Conservation (phyloP, 345 rosid species). For the Microthlaspi erraticum region DNA sequence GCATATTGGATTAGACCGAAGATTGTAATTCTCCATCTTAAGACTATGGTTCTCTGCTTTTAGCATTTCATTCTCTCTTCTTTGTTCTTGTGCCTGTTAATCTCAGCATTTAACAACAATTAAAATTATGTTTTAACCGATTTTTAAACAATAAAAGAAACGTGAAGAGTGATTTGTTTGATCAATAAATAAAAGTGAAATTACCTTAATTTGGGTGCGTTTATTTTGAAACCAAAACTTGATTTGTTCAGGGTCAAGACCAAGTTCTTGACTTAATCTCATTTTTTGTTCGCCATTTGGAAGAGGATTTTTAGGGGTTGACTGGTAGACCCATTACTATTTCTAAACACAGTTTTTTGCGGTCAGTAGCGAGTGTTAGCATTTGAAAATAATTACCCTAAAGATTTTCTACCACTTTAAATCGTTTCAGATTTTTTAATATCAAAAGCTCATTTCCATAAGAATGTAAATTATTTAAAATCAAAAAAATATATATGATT, state of each 20-base stretch:
- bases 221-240: slow-evolving; percentile 97
- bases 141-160: neutral
- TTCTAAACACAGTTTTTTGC: no score
- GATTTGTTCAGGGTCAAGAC: slow-evolving; percentile 82
- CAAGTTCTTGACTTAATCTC: slow-evolving; percentile 75
- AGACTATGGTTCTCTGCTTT: slow-evolving; percentile 65
- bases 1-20: slow-evolving; percentile 49
- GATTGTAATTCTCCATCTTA: slow-evolving; percentile 58
- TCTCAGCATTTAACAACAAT: slow-evolving; percentile 7
- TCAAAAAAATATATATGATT: no score
- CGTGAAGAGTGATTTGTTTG: neutral
- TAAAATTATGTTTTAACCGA: neutral
- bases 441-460: no score
- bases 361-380: no score
- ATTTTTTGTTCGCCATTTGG: slow-evolving; percentile 72
- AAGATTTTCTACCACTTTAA: no score
- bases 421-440: no score
- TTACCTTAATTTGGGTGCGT: slow-evolving; percentile 86
- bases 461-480: no score
- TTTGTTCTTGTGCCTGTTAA: slow-evolving; percentile 61
- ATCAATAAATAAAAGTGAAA: neutral
- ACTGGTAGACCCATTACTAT: no score
- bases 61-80: slow-evolving; percentile 59
- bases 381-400: no score
- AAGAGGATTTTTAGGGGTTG: slow-evolving; percentile 73